Evolutionary conservation across 148 eudicot genomes (phyloP).

Genomic region (Amaranthus cruentus): DNA sequence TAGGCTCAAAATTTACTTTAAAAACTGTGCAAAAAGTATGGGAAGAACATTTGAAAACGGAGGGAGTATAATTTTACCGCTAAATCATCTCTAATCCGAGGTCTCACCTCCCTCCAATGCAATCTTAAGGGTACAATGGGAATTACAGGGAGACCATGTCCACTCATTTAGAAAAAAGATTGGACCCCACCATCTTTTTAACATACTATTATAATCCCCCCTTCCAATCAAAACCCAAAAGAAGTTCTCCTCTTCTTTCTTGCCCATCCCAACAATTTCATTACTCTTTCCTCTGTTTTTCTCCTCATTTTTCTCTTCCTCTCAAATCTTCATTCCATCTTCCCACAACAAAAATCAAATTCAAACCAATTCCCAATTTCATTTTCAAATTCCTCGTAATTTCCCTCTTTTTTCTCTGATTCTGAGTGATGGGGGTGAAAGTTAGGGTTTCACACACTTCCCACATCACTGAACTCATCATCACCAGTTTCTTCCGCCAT

Average conservation of each 20-base stretch:
- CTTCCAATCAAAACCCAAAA: constrained; percentile 10
- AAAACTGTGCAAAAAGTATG: too few relatives aligned
- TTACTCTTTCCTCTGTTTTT: background rate
- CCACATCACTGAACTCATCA: constrained; percentile 78
- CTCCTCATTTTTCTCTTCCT: background rate
- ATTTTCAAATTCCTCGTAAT: background rate
- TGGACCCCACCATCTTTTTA: constrained; percentile 21
- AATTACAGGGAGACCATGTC: constrained; percentile 5
- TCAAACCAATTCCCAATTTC: background rate
- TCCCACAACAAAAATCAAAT: constrained; percentile 11
- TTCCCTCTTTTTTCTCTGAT: background rate
- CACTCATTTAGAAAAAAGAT: background rate
- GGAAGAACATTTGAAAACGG: too few relatives aligned
- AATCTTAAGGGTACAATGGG: constrained; percentile 20
- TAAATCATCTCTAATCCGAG: too few relatives aligned
- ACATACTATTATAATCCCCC: background rate
- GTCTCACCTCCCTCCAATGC: background rate
- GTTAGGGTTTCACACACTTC: constrained; percentile 71
- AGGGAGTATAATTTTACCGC: too few relatives aligned
- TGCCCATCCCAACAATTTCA: background rate
- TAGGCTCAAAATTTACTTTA: too few relatives aligned
- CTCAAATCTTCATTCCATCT: background rate
- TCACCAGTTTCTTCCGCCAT: constrained; percentile 92
- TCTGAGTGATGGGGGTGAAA: constrained; percentile 50
- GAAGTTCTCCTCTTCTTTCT: background rate